phyloP scores from a whole-genome alignment of 495 filamentous ascomycete species.

The Parmelia sp. region DNA sequence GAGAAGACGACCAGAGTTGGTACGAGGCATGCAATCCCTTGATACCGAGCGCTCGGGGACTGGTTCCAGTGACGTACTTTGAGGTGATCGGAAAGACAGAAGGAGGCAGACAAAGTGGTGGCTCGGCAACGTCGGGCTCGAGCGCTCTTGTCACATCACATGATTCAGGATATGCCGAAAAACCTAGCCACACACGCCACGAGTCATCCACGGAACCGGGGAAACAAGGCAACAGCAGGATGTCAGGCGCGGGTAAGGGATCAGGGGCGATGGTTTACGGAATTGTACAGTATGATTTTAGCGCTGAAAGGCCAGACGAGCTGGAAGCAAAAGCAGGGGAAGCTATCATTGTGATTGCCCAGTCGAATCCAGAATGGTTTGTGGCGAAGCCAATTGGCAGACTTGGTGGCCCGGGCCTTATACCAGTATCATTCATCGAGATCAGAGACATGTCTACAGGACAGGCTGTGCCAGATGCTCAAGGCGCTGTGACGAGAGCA shows the following conservation, averaged over 20 bases:
- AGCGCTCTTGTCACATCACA: slow-evolving; percentile 46
- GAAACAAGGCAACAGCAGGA: slow-evolving; percentile 35
- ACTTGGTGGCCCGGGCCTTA: slow-evolving; percentile 87
- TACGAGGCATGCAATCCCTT: slow-evolving; percentile 98
- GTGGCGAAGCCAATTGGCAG: slow-evolving; percentile 97
- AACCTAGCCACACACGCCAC: slow-evolving; percentile 34
- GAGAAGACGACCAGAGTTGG: slow-evolving; percentile 92
- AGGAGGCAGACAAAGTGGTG: slow-evolving; percentile 61
- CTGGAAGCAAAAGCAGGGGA: slow-evolving; percentile 92
- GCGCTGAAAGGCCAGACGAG: slow-evolving; percentile 90
- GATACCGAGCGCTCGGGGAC: slow-evolving; percentile 76
- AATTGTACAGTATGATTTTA: slow-evolving; percentile 94
- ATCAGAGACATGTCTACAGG: slow-evolving; percentile 90
- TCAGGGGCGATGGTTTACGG: slow-evolving; percentile 88
- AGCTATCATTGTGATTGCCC: slow-evolving; percentile 95
- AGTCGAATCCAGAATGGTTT: slow-evolving; percentile 99
- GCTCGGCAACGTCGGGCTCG: slow-evolving; percentile 60
- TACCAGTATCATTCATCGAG: slow-evolving; percentile 95
- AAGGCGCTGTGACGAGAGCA: slow-evolving; percentile 79
- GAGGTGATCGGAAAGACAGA: slow-evolving; percentile 85
- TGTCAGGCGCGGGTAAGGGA: slow-evolving; percentile 54
- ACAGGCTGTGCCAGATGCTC: slow-evolving; percentile 70
- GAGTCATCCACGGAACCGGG: slow-evolving; percentile 32
- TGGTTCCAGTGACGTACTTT: slow-evolving; percentile 91
- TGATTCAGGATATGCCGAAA: slow-evolving; percentile 78